Percentiles rank a stretch among this genome's conserved stretches.
These are phyloP conservation scores for Pelargonium australe DNA, from an alignment of 441 rosid species.

Conservation along the genomic window DNA sequence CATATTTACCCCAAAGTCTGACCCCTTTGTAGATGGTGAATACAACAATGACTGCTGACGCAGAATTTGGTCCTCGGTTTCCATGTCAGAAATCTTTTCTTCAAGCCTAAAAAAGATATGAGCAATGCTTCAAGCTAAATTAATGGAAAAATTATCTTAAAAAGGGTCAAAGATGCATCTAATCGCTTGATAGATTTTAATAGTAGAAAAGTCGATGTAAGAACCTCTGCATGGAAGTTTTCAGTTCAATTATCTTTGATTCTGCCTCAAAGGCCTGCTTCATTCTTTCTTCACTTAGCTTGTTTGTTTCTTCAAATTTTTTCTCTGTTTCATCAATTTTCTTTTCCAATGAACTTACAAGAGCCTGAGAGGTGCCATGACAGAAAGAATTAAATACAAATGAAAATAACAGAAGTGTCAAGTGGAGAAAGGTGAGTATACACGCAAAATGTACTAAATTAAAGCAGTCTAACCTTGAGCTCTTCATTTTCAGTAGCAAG, in stretches of 20 bases:
- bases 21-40: slow-evolving; percentile 11
- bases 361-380: slow-evolving; percentile 40
- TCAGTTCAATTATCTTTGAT: slow-evolving; percentile 69
- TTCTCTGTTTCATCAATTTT: neutral
- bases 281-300: slow-evolving; percentile 74
- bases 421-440: neutral
- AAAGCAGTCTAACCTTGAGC: slow-evolving; percentile 53
- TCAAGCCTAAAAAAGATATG: slow-evolving; percentile 51
- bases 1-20: slow-evolving; percentile 36
- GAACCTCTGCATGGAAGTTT: slow-evolving; percentile 81
- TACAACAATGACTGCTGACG: slow-evolving; percentile 47
- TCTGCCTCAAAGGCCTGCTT: slow-evolving; percentile 73
- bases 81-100: slow-evolving; percentile 78
- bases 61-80: slow-evolving; percentile 56
- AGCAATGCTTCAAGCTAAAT: slow-evolving; percentile 17
- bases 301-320: slow-evolving; percentile 65
- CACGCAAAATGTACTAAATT: neutral
- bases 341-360: slow-evolving; percentile 3
- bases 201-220: slow-evolving; percentile 13
- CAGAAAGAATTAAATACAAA: slow-evolving; percentile 13
- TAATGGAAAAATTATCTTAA: neutral
- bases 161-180: slow-evolving; percentile 4
- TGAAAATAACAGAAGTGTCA: slow-evolving; percentile 1
- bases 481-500: slow-evolving; percentile 73
- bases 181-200: neutral